phyloP scores from a whole-genome alignment of 2,329 filamentous ascomycete species.

The Neopestalotiopsis clavispora region DNA sequence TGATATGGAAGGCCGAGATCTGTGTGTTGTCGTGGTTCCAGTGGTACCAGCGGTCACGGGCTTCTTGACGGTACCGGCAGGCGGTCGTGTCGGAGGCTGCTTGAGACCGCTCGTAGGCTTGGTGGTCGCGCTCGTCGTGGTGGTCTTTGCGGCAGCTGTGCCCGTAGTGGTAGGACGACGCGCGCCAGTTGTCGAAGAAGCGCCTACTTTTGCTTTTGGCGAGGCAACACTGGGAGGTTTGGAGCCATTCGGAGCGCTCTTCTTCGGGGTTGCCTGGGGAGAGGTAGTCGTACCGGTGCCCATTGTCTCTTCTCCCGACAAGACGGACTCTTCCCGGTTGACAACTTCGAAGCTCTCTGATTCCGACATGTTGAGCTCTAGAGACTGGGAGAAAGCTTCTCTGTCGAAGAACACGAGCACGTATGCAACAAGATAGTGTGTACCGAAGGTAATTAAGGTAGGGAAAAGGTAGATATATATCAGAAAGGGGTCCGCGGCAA shows the following conservation, averaged over 20 bases:
- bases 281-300: constrained; percentile 35
- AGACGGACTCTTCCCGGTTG: constrained; percentile 47
- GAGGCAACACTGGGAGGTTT: constrained; percentile 34
- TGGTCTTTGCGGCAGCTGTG: constrained; percentile 30
- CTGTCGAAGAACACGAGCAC: background rate
- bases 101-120: constrained; percentile 46
- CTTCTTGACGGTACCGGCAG: constrained; percentile 41
- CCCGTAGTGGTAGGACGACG: constrained; percentile 40
- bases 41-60: constrained; percentile 34
- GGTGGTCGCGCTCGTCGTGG: constrained; percentile 35
- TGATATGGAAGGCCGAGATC: constrained; percentile 53
- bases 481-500: constrained; percentile 3
- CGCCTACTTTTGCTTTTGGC: constrained; percentile 5
- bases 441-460: no score
- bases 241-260: constrained; percentile 35
- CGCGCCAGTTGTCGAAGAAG: constrained; percentile 32
- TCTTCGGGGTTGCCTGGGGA: constrained; percentile 30
- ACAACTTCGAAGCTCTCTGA: constrained; percentile 50
- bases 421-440: background rate
- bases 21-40: constrained; percentile 45
- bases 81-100: constrained; percentile 55
- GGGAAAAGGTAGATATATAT: background rate
- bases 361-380: constrained; percentile 47
- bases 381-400: background rate
- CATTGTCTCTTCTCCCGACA: constrained; percentile 39